Conservation (phyloP, 2,329 filamentous ascomycete species). For the Trichoderma citrinoviride region DNA sequence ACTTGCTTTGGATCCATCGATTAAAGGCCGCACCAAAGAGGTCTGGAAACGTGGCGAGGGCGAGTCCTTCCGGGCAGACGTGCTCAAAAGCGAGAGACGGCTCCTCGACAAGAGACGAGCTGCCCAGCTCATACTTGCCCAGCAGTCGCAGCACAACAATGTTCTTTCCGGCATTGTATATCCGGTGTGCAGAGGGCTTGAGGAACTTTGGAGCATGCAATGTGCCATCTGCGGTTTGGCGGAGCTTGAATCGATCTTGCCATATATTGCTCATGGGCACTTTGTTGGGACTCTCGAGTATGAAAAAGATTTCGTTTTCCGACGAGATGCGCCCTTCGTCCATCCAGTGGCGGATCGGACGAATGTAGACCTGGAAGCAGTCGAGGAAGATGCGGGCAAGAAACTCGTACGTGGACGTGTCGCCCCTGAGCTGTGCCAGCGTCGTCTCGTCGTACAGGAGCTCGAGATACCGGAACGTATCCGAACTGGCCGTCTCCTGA, state of each 20-base stretch:
- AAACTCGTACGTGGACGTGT: conserved; percentile 58
- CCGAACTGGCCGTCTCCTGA: conserved; percentile 45
- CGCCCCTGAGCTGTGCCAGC: conserved; percentile 66
- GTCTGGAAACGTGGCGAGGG: conserved; percentile 68
- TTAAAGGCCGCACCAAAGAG: conserved; percentile 70
- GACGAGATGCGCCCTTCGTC: conserved; percentile 67
- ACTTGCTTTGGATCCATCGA: conserved; percentile 72
- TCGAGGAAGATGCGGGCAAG: conserved; percentile 71
- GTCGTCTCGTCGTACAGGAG: conserved; percentile 69
- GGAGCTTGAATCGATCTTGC: conserved; percentile 70
- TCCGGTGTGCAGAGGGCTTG: conserved; percentile 63
- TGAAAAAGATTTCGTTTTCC: conserved; percentile 71
- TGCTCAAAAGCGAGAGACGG: conserved; percentile 55
- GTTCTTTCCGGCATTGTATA: conserved; percentile 87
- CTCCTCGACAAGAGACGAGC: conserved; percentile 35
- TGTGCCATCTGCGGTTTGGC: conserved; percentile 55
- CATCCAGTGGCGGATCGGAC: conserved; percentile 82
- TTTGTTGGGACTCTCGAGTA: conserved; percentile 57
- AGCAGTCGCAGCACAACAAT: conserved; percentile 78
- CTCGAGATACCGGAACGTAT: conserved; percentile 74
- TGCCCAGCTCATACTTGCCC: conserved; percentile 47
- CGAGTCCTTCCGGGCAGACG: conserved; percentile 48
- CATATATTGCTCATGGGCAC: conserved; percentile 67
- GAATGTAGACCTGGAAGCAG: conserved; percentile 79
- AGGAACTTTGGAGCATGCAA: conserved; percentile 74